phyloP scores from a whole-genome alignment of 2,329 filamentous ascomycete species.

The Diplodia mutila region DNA sequence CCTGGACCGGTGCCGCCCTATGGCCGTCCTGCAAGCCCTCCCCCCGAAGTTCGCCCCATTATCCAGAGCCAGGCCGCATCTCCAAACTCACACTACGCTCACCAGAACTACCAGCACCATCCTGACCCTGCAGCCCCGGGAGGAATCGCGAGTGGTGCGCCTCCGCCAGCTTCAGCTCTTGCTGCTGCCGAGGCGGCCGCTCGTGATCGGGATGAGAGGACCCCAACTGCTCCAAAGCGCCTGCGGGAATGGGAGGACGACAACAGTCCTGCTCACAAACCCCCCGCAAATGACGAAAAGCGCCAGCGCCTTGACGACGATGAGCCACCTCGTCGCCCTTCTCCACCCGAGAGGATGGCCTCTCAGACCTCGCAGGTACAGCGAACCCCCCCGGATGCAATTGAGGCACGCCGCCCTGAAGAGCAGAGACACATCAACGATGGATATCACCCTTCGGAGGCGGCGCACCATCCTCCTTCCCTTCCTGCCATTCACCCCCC shows the following conservation, averaged over 20 bases:
- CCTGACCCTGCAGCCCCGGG: conserved; percentile 62
- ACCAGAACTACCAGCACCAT: conserved; percentile 79
- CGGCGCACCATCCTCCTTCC: conserved; percentile 78
- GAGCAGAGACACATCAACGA: conserved; percentile 72
- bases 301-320: conserved; percentile 85
- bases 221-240: conserved; percentile 79
- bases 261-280: conserved; percentile 72
- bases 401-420: conserved; percentile 64
- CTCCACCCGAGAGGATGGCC: conserved; percentile 47
- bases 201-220: conserved; percentile 72
- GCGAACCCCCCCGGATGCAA: conserved; percentile 73
- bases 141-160: conserved; percentile 70
- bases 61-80: conserved; percentile 87
- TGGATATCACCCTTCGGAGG: conserved; percentile 88
- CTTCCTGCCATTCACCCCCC: conserved; percentile 58
- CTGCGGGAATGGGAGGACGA: conserved; percentile 93
- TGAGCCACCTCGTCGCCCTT: conserved; percentile 71
- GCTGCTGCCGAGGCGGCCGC: conserved; percentile 70
- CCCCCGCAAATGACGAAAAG: conserved; percentile 78
- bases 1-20: conserved; percentile 68
- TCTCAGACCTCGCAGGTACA: conserved; percentile 64
- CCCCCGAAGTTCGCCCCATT: conserved; percentile 80
- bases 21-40: conserved; percentile 73
- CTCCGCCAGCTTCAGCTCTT: conserved; percentile 66
- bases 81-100: conserved; percentile 83